Conservation (phyloP, 768 basidiomycete species). For the Agaricus blazei region DNA sequence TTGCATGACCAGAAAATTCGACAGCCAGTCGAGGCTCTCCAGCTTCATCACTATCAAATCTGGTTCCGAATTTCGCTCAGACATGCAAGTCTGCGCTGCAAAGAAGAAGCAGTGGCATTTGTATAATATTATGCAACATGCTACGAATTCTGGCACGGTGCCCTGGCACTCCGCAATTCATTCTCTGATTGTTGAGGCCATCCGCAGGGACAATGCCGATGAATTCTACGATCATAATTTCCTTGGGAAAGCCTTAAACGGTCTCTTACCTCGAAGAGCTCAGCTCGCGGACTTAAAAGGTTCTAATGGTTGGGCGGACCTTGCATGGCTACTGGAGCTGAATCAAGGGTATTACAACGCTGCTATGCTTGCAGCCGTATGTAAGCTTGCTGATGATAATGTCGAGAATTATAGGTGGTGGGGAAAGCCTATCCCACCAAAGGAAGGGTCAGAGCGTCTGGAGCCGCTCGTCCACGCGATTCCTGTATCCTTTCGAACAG, state of each 20-base stretch:
- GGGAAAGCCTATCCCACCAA: constrained; percentile 8
- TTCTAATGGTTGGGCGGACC: constrained; percentile 18
- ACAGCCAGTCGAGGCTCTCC: neutral
- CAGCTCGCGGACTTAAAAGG: constrained; percentile 11
- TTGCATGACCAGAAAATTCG: neutral
- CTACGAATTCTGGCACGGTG: constrained; percentile 13
- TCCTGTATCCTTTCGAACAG: neutral
- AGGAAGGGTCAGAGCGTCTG: constrained; percentile 8
- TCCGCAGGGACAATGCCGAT: constrained; percentile 16
- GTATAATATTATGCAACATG: constrained; percentile 17
- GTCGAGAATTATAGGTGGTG: constrained; percentile 9
- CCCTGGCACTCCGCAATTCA: constrained; percentile 19
- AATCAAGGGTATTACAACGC: constrained; percentile 23
- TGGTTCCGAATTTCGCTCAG: constrained; percentile 1
- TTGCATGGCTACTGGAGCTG: constrained; percentile 21
- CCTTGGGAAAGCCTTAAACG: constrained; percentile 21
- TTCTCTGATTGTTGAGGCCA: constrained; percentile 18
- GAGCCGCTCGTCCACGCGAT: constrained; percentile 7
- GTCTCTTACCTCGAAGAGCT: constrained; percentile 18
- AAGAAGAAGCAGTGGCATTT: constrained; percentile 14
- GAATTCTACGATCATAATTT: constrained; percentile 12
- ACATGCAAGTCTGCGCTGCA: constrained; percentile 8
- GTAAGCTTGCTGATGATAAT: constrained; percentile 9
- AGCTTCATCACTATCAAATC: neutral
- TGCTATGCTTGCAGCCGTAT: constrained; percentile 19